Evolutionary conservation across 176 grass and related monocot genomes (phyloP), one percentile per base, ranked within the genome.

Genomic region (Triticum dicoccoides): DNA sequence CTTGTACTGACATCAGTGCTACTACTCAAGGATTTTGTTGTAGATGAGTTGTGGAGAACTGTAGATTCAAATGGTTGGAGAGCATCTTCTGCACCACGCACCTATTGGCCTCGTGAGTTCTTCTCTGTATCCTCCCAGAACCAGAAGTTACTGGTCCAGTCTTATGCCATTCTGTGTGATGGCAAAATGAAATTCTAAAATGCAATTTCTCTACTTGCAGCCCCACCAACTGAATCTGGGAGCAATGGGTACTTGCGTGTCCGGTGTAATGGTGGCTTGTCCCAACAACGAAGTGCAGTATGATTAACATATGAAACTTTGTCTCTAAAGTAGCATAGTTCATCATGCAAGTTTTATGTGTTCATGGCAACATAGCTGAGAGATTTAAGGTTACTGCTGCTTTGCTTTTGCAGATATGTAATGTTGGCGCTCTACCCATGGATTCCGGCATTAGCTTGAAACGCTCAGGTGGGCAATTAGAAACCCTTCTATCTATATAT

Each of bases 221-320:
- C 94, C n/a, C 94, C 97, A 17, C 88, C 97, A 85, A 39, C 35
- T 74, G 94, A 92, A 70, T 92, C 86, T 64, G 94, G 91, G 82
- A 92, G 78, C 49, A 98, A 88, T 79, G 97, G 94, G 9, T 98
- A 88, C 80, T 79, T 98, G 61, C 97, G 97, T 9, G 94, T 98
- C 76, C 90, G 97, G 9, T 98, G 97, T 87, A 98, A 98, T 85
- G 97, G 97, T 80, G 97, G 97, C 41, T 89, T 98, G 86, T 96
- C 89, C 79, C 97, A 98, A 85, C 97, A 98, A 91, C 92, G 93
- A 66, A 96, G 80, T 85, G 97, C 97, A 24, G 96, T 98, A 96
- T 76, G 90, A 86, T 89, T 65, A 76, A 42, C 61, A 89, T 9
- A 63, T 34, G 29, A 80, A 80, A 65, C 30, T 79, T 87, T 81